Evolutionary conservation across 768 basidiomycete species (phyloP).

Genomic region (Lyophyllum shimeji): DNA sequence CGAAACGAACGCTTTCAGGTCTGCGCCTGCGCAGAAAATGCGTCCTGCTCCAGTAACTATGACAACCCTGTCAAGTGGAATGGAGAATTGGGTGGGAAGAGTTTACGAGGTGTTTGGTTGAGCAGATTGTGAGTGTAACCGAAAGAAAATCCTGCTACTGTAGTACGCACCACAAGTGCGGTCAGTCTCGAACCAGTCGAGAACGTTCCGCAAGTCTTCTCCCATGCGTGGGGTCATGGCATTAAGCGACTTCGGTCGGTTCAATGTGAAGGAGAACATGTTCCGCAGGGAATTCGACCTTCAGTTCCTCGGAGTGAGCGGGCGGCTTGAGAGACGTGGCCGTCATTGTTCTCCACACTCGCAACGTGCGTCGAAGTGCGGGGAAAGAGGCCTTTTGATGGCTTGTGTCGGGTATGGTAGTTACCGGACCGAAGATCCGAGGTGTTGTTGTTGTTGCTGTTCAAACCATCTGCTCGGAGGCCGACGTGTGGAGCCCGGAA

Average conservation of each 20-base stretch:
- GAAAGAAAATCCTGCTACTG: neutral
- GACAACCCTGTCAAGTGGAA: conserved; percentile 52
- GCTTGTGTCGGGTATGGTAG: conserved; percentile 4
- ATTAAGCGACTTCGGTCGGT: conserved; percentile 71
- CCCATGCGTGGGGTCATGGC: conserved; percentile 67
- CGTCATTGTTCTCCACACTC: conserved; percentile 18
- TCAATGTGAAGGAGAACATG: conserved; percentile 45
- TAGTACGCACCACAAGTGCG: conserved; percentile 68
- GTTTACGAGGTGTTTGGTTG: too few relatives aligned
- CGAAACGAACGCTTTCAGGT: conserved; percentile 63
- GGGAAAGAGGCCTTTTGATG: conserved; percentile 3
- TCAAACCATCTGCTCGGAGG: neutral
- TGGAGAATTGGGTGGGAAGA: neutral
- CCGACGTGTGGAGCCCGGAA: conserved; percentile 1
- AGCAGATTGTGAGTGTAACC: neutral
- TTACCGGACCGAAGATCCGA: conserved; percentile 2
- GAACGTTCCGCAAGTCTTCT: conserved; percentile 45
- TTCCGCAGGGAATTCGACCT: conserved; percentile 35
- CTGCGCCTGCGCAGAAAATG: conserved; percentile 78
- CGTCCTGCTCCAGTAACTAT: conserved; percentile 75
- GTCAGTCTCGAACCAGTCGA: conserved; percentile 78
- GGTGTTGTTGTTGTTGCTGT: neutral
- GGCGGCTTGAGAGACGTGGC: conserved; percentile 19
- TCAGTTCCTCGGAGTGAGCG: conserved; percentile 35
- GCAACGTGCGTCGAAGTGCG: conserved; percentile 4